A percentile compares a stretch with the other conserved stretches of the same genome.
These are phyloP conservation scores for Mucor sp. DNA, from an alignment of 371 early-diverging fungal species.

Conservation along the genomic window DNA sequence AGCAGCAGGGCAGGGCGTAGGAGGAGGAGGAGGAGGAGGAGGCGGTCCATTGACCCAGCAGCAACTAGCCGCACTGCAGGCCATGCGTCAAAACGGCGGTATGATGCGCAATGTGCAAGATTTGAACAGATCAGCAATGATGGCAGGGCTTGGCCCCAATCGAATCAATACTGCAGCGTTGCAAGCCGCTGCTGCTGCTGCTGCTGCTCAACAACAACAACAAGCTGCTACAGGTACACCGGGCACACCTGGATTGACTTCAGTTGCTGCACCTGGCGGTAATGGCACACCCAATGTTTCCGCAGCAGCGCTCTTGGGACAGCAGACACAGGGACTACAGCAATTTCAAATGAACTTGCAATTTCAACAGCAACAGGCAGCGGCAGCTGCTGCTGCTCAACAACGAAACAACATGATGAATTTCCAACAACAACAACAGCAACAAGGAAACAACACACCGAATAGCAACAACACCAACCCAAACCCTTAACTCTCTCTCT, in stretches of 20 bases:
- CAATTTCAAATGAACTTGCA: constrained; percentile 40
- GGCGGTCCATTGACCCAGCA: constrained; percentile 22
- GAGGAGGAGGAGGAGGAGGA: no score
- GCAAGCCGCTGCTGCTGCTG: constrained; percentile 14
- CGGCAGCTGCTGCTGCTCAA: constrained; percentile 26
- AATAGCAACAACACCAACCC: constrained; percentile 15
- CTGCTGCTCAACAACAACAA: background rate
- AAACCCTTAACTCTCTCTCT: constrained; percentile 1
- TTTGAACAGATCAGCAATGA: constrained; percentile 12
- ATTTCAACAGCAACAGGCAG: constrained; percentile 35
- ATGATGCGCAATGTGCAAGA: constrained; percentile 9
- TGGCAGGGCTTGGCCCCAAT: constrained; percentile 14
- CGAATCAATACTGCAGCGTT: constrained; percentile 19
- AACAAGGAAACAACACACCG: constrained; percentile 11
- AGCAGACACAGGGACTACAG: constrained; percentile 15
- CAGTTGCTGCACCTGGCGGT: background rate
- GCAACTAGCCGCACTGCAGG: constrained; percentile 34
- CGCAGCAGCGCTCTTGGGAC: background rate
- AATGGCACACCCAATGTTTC: background rate
- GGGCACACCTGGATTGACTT: constrained; percentile 11
- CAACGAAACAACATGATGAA: constrained; percentile 29
- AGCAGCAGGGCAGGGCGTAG: background rate
- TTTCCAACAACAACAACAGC: constrained; percentile 9
- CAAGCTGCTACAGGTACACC: constrained; percentile 12
- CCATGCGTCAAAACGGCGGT: constrained; percentile 17